Evolutionary conservation across 2,329 filamentous ascomycete genomes (phyloP), one percentile per base, ranked within the genome.

Genomic region (Xylaria digitata): DNA sequence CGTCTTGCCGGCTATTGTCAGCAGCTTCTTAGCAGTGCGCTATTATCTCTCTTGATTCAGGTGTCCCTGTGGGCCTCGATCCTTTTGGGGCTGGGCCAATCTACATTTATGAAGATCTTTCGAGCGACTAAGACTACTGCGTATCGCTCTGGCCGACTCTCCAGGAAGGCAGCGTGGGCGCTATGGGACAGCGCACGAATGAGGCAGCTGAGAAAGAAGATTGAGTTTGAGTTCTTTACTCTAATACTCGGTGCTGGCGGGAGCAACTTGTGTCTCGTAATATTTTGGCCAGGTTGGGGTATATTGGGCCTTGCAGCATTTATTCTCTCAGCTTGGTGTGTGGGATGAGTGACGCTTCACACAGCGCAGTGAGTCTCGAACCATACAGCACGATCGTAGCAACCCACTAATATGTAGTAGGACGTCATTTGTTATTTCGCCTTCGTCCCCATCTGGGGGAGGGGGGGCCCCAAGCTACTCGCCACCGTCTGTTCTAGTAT

Each of bases 201-300:
- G 19, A 69, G 75, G 63, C 75, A 72, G n/a, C 54, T 85, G 45
- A 78, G 82, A 46, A 83, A 81, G 68, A 83, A 82, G 70, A 68
- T 86, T 61, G 83, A 83, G 62, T 83, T 83, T 69, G 86, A 88
- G 74, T 81, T 88, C 63, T 83, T 82, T 64, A 77, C 82, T 55
- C 79, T 84, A 56, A 78, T 87, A 43, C 80, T 88, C 23, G 85
- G 85, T 3, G 80, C 82, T 6, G 80, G 83, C 26, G 81, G 81
- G 5, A 86, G 86, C 68, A 73, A 77, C 34, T 52, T 88, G 62
- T 79, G 84, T 67, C 74, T 87, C 37, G 52, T 87, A 65, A 67
- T 87, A 68, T 85, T 88, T 70, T 88, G 86, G 86, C 86, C 86
- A 0, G 86, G 86, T 0, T 88, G 86, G 86, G 77, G 81, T 65